Evolutionary conservation across 208 protist genomes (phyloP).

Genomic region (Leishmania major): DNA sequence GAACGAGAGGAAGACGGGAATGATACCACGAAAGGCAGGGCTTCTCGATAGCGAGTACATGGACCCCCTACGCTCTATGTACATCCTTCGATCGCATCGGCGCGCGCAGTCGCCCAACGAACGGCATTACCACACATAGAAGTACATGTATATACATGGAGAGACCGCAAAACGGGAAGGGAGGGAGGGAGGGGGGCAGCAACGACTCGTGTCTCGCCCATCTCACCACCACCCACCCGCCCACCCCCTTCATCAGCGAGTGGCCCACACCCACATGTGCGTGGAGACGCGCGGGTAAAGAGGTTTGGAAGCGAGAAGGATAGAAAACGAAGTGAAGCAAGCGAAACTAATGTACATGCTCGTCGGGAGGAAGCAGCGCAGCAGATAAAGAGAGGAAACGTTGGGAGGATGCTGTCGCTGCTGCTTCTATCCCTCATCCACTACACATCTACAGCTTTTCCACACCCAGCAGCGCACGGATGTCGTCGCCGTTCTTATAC

Average conservation of each 20-base stretch:
- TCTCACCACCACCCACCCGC: neutral
- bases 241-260: neutral
- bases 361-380: neutral
- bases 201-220: neutral
- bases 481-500: slow-evolving; percentile 74
- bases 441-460: slow-evolving; percentile 2
- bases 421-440: neutral
- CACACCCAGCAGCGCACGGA: slow-evolving; percentile 37
- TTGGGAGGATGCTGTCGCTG: neutral
- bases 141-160: neutral
- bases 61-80: neutral
- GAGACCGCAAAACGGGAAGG: neutral
- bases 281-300: neutral
- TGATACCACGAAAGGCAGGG: neutral
- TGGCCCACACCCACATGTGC: neutral
- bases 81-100: neutral
- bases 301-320: no score
- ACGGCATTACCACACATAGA: neutral
- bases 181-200: neutral
- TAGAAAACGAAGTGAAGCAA: neutral
- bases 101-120: neutral
- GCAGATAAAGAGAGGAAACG: neutral
- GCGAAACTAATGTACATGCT: neutral
- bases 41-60: neutral
- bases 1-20: neutral